phyloP scores from a whole-genome alignment of 2,329 filamentous ascomycete species.

The Blastomyces emzantsi region DNA sequence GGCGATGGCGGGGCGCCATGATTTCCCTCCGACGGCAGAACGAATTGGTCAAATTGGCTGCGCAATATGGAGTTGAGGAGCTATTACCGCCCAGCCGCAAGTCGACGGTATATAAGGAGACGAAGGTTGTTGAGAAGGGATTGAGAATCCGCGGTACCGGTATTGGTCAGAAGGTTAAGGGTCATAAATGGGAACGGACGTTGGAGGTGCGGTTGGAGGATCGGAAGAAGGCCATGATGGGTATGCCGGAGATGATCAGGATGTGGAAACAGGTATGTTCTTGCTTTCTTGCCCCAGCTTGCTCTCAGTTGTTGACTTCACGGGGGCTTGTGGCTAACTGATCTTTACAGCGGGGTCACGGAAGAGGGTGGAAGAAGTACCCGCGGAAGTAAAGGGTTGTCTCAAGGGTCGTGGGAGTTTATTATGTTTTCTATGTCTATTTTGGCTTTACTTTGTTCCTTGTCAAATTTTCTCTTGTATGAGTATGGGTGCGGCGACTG shows the following conservation, averaged over 20 bases:
- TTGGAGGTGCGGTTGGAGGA: constrained; percentile 76
- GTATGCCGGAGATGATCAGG: constrained; percentile 86
- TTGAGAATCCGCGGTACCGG: constrained; percentile 86
- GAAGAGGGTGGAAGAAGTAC: constrained; percentile 66
- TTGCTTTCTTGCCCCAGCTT: constrained; percentile 5
- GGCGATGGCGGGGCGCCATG: constrained; percentile 72
- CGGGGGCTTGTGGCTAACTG: constrained; percentile 27
- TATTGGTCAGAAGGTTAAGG: constrained; percentile 88
- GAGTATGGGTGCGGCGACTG: constrained; percentile 3
- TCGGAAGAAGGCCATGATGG: constrained; percentile 83
- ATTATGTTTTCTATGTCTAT: neutral
- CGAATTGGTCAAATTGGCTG: constrained; percentile 78
- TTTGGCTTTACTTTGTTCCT: neutral
- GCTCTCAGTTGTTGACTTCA: neutral
- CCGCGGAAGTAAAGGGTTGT: constrained; percentile 30
- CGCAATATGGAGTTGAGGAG: constrained; percentile 68
- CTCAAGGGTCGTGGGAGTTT: neutral
- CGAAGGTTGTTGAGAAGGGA: constrained; percentile 66
- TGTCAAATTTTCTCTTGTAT: neutral
- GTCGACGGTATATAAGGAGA: constrained; percentile 58
- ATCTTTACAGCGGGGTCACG: constrained; percentile 53
- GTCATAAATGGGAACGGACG: constrained; percentile 83
- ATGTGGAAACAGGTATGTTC: constrained; percentile 79
- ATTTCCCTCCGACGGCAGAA: constrained; percentile 73
- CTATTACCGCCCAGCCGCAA: constrained; percentile 70